Percentiles rank a stretch among this genome's conserved stretches.
Conservation (phyloP, 306 rosid species). For the Rubus parviflorus region DNA sequence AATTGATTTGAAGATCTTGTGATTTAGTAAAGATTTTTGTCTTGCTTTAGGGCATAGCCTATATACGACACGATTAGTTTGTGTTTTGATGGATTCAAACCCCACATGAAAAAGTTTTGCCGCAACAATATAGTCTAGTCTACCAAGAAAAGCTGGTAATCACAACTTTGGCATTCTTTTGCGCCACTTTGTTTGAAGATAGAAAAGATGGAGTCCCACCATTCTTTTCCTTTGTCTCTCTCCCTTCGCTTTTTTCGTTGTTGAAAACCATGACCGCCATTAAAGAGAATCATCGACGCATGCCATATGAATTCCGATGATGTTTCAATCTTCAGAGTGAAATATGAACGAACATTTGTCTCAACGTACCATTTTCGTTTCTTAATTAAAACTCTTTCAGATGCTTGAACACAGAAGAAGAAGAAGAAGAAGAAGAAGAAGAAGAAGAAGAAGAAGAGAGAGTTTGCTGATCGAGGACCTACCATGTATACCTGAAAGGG, state of each 20-base stretch:
- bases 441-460: not conserved
- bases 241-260: conserved; percentile 10
- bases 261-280: conserved; percentile 13
- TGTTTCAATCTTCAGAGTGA: not conserved
- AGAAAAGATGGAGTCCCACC: conserved; percentile 10
- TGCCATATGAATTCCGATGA: not conserved
- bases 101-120: conserved; percentile 7
- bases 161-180: conserved; percentile 16
- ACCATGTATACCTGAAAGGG: not conserved
- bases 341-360: not conserved
- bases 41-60: not conserved
- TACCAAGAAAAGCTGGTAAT: conserved; percentile 18
- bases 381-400: not conserved
- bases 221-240: not conserved
- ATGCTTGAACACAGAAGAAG: not conserved
- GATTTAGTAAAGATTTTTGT: not conserved
- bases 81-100: not conserved
- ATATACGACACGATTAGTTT: not conserved
- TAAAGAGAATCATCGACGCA: not conserved
- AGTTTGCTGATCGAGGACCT: not conserved
- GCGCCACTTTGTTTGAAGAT: conserved; percentile 22
- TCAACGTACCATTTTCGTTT: not conserved
- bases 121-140: not conserved
- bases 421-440: not conserved
- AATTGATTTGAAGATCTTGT: not conserved